Conservation (phyloP, 2,329 filamentous ascomycete genomes). For the Juglanconis oblonga region DNA sequence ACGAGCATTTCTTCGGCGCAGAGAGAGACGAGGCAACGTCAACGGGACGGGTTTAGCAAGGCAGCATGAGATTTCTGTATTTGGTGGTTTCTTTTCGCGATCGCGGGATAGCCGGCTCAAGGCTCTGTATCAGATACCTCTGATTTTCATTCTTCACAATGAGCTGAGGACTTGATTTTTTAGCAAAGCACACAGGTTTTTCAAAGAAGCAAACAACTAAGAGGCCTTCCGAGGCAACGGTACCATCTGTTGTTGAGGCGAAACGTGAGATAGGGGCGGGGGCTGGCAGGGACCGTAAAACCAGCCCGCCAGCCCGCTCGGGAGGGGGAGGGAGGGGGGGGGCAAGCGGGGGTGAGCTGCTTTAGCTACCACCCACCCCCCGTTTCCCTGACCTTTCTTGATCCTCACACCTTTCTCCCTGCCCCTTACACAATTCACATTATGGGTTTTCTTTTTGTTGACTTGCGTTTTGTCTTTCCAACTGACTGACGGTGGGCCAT, state of each 20-base stretch:
- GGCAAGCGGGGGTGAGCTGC: too few species aligned
- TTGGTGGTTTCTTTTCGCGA: not conserved
- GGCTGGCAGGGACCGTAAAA: not conserved
- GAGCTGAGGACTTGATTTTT: not conserved
- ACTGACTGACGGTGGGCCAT: too few species aligned
- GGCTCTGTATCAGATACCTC: not conserved
- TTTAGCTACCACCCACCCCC: too few species aligned
- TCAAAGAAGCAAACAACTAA: not conserved
- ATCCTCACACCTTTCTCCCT: too few species aligned
- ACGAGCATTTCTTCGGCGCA: not conserved
- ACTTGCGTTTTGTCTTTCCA: too few species aligned
- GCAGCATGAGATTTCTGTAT: not conserved
- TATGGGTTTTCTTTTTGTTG: too few species aligned
- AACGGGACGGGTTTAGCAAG: not conserved
- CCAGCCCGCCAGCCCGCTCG: too few species aligned
- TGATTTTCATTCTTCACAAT: not conserved
- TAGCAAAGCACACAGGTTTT: not conserved
- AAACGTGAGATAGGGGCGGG: not conserved
- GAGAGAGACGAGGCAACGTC: not conserved
- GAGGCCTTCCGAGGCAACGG: not conserved
- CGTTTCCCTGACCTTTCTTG: too few species aligned
- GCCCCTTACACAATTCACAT: too few species aligned
- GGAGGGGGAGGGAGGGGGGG: too few species aligned
- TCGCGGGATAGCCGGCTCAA: not conserved
- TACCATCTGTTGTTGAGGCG: not conserved